Evolutionary conservation across 352 stramenopile genomes (phyloP).

Genomic region (Phytophthora pinifolia): DNA sequence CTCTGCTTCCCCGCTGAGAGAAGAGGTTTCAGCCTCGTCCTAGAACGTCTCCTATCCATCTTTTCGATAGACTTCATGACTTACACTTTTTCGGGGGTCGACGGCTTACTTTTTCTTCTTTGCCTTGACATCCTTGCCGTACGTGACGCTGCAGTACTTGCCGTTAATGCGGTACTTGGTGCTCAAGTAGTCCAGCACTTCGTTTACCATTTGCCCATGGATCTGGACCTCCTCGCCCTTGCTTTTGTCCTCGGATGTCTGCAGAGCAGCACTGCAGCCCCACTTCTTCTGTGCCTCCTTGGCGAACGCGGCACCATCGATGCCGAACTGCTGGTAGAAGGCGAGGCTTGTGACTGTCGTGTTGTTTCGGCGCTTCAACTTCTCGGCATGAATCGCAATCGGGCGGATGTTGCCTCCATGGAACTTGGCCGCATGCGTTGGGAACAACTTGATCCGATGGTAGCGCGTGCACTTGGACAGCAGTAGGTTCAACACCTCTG

Average conservation of each 20-base stretch:
- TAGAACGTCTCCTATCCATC: slow-evolving; percentile 32
- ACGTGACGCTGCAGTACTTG: slow-evolving; percentile 71
- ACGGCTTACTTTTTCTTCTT: slow-evolving; percentile 85
- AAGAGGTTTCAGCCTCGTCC: slow-evolving; percentile 26
- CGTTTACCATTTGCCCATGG: slow-evolving; percentile 80
- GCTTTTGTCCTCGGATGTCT: slow-evolving; percentile 57
- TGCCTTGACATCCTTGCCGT: slow-evolving; percentile 78
- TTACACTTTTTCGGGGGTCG: slow-evolving; percentile 4
- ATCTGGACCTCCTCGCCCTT: slow-evolving; percentile 75
- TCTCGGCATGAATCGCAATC: slow-evolving; percentile 66
- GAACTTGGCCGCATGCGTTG: slow-evolving; percentile 65
- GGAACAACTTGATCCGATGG: slow-evolving; percentile 70
- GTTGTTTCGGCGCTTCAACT: slow-evolving; percentile 72
- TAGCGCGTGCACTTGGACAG: slow-evolving; percentile 68
- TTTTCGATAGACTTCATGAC: slow-evolving; percentile 21
- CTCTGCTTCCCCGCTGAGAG: slow-evolving; percentile 27
- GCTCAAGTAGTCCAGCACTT: slow-evolving; percentile 64
- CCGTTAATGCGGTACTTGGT: slow-evolving; percentile 69
- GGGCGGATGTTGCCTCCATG: slow-evolving; percentile 54
- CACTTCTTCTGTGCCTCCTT: slow-evolving; percentile 85
- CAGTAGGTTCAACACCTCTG: slow-evolving; percentile 54
- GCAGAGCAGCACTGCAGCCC: slow-evolving; percentile 67
- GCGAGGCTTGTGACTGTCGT: slow-evolving; percentile 68
- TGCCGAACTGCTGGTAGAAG: slow-evolving; percentile 81
- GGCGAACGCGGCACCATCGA: slow-evolving; percentile 65